Base-by-base conservation (phyloP, 2,329 filamentous ascomycete species). In the Phyllosticta citriasiana region DNA sequence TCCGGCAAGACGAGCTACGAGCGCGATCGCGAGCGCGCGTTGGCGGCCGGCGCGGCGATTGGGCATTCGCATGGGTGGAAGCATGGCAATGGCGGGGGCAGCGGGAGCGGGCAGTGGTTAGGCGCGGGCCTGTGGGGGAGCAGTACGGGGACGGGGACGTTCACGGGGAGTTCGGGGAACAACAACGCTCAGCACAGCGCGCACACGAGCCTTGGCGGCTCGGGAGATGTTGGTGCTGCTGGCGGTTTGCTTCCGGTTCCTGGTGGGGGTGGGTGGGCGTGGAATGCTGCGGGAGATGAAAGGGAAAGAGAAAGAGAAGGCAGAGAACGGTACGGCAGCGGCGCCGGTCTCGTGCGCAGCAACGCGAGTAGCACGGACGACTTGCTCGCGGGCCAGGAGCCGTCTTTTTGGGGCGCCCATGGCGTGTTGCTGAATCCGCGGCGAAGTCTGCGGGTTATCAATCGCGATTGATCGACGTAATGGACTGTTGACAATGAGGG, bases 391-490 rank as follows among this genome's bases (percentile, higher is more conserved):
- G 84, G 82, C 0, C 79, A 85, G 63, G 85, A 89, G 70, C 88
- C 88, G 63, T 87, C 81, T 62, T 91, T 89, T 73, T 84, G 88
- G 71, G 87, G 78, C 1, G 70, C 73, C n/a, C 71, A 64, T 59
- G 74, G 81, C 57, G 85, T 88, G 27, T 74, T 89, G 67, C 72
- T 89, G 72, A 86, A 86, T 63, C 87, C 87, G 24, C 78, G 86
- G 67, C 77, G 87, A 68, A 88, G 85, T 67, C 74, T 89, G 74
- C 78, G 85, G 68, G 86, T 89, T 40, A 85, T 89, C 24, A 89
- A 89, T 70, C 67, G 77, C 66, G 79, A 80, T 67, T 81, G 68
- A 76, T 64, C 16, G 33, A 47, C 4, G 27, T 22, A 22, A 22
- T 22, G 19, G 19, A 22, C 19, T 1, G 19, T 22, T 22, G 19